Conservation (phyloP, 257 asterid genomes). For the Solanum pinnatisectum region DNA sequence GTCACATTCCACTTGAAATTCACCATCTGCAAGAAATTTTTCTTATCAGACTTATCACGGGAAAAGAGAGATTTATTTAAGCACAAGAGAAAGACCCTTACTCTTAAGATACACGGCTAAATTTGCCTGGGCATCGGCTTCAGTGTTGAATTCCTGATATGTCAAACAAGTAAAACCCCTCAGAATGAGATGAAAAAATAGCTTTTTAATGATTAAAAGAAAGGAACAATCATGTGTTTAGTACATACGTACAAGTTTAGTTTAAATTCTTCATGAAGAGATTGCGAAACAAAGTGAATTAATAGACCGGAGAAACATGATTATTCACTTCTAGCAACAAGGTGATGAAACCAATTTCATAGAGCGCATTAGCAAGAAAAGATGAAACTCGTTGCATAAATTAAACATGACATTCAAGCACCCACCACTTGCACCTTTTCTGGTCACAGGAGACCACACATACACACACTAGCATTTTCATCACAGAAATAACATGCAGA, state of each 20-base stretch:
- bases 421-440: neutral
- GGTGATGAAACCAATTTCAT: neutral
- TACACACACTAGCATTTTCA: neutral
- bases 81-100: constrained; percentile 9
- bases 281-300: neutral
- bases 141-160: constrained; percentile 63
- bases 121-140: constrained; percentile 95
- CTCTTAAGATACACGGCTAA: constrained; percentile 59
- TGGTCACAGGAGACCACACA: neutral
- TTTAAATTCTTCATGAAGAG: neutral
- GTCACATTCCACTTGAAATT: constrained; percentile 62
- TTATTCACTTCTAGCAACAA: neutral
- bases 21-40: constrained; percentile 54
- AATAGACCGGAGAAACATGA: neutral
- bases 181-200: neutral
- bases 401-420: neutral
- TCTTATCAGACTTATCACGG: neutral
- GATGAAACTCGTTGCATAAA: neutral
- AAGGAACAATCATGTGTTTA: neutral
- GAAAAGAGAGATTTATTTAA: neutral
- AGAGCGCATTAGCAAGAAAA: neutral
- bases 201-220: neutral
- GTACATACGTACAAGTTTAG: neutral
- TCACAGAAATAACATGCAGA: neutral
- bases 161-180: neutral